phyloP scores from a whole-genome alignment of 2,329 filamentous ascomycete species.

The Sordariomycetes sp. region DNA sequence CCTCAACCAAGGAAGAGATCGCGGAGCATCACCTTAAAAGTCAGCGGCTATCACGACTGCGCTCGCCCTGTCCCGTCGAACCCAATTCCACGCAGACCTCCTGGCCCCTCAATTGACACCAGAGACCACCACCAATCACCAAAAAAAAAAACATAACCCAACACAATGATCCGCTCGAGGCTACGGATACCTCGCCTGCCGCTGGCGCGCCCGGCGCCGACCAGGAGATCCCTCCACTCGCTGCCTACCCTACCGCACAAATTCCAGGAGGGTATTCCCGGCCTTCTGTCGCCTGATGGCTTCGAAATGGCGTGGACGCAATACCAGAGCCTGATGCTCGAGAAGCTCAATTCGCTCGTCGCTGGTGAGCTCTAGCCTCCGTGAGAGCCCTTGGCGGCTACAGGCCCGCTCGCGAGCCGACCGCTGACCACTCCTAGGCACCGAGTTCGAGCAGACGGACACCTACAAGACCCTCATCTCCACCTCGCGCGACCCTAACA shows the following conservation, averaged over 20 bases:
- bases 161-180: conserved; percentile 41
- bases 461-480: conserved; percentile 60
- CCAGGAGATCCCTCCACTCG: conserved; percentile 25
- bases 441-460: conserved; percentile 48
- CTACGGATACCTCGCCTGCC: conserved; percentile 38
- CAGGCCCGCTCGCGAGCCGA: not conserved
- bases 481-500: conserved; percentile 66
- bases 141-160: not conserved
- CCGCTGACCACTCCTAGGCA: conserved; percentile 33
- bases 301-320: conserved; percentile 72
- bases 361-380: conserved; percentile 44
- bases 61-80: not conserved
- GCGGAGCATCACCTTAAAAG: not conserved
- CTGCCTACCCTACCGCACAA: conserved; percentile 35
- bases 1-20: not conserved
- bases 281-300: conserved; percentile 57
- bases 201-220: conserved; percentile 13
- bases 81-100: not conserved
- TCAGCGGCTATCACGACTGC: not conserved
- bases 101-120: not conserved
- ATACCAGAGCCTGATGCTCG: conserved; percentile 65
- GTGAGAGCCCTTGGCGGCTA: not conserved
- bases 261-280: conserved; percentile 47
- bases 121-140: not conserved
- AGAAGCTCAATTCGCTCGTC: conserved; percentile 65